A percentile compares a stretch with the other conserved stretches of the same genome.
Evolutionary conservation across 1,284 basidiomycete species (phyloP).

Genomic region (Blastosporella zonata): DNA sequence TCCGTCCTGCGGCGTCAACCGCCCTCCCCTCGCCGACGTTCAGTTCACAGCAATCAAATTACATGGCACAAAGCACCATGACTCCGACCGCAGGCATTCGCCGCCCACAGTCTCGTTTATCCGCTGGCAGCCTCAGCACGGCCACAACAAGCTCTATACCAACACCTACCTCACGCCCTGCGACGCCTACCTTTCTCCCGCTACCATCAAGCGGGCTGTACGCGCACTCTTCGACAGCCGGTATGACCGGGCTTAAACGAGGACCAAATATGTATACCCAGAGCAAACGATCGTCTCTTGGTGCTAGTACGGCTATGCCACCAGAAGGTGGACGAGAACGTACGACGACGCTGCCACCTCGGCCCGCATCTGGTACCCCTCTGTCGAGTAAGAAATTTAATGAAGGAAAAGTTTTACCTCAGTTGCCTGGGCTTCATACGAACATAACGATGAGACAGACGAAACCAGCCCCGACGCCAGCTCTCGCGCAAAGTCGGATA

Average conservation of each 20-base stretch:
- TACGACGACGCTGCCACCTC: slow-evolving; percentile 36
- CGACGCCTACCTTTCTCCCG: slow-evolving; percentile 73
- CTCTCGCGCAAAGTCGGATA: slow-evolving; percentile 59
- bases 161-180: slow-evolving; percentile 66
- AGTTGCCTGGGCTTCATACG: slow-evolving; percentile 36
- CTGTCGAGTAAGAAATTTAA: slow-evolving; percentile 24
- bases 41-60: slow-evolving; percentile 30
- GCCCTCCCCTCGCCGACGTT: slow-evolving; percentile 38
- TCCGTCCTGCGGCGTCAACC: slow-evolving; percentile 35
- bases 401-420: slow-evolving; percentile 39
- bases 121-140: slow-evolving; percentile 46
- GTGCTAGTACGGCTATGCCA: slow-evolving; percentile 36
- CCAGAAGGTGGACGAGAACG: slow-evolving; percentile 33
- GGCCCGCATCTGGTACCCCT: slow-evolving; percentile 28
- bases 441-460: slow-evolving; percentile 51
- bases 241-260: slow-evolving; percentile 47
- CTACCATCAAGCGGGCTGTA: slow-evolving; percentile 53
- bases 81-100: slow-evolving; percentile 37
- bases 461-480: slow-evolving; percentile 37
- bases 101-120: slow-evolving; percentile 69
- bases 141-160: slow-evolving; percentile 60
- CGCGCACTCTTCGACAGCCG: slow-evolving; percentile 33
- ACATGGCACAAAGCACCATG: slow-evolving; percentile 39
- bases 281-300: slow-evolving; percentile 58
- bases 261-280: slow-evolving; percentile 40